phyloP scores from a whole-genome alignment of 208 protist species.

The Zelonia costaricensis region DNA sequence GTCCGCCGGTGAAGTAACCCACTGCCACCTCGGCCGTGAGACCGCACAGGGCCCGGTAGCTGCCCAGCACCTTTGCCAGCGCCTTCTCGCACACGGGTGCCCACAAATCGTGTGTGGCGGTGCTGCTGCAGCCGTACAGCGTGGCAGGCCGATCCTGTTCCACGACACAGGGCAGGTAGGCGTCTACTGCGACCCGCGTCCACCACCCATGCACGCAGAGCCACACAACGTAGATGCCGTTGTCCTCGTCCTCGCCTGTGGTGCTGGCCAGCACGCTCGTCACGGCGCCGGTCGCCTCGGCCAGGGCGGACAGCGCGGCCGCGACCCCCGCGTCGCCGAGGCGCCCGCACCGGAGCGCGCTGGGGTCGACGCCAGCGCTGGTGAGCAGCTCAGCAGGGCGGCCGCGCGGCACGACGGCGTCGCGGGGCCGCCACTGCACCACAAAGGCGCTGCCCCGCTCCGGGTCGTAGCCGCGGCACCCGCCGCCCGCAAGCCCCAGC shows the following conservation, averaged over 20 bases:
- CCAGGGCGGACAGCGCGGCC: conserved; percentile 58
- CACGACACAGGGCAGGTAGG: conserved; percentile 56
- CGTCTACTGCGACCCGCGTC: conserved; percentile 51
- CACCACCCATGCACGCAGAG: conserved; percentile 60
- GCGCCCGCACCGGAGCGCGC: conserved; percentile 28
- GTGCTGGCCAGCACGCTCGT: conserved; percentile 50
- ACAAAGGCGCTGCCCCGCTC: conserved; percentile 6
- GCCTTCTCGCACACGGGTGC: conserved; percentile 75
- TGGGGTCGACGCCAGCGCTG: conserved; percentile 39
- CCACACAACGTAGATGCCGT: conserved; percentile 51
- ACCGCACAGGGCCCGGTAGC: conserved; percentile 36
- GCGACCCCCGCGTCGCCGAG: conserved; percentile 51
- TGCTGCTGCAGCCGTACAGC: conserved; percentile 41
- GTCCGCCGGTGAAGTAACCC: conserved; percentile 61
- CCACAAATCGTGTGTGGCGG: conserved; percentile 61
- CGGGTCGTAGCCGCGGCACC: conserved; percentile 25
- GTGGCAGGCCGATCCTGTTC: conserved; percentile 1
- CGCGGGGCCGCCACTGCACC: conserved; percentile 34
- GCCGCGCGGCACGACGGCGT: conserved; percentile 15
- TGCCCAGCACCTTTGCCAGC: conserved; percentile 65
- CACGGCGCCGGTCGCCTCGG: conserved; percentile 58
- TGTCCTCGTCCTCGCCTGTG: conserved; percentile 34
- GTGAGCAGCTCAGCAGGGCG: conserved; percentile 22
- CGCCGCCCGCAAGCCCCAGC: conserved; percentile 21
- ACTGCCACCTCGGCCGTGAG: conserved; percentile 35